Percentiles rank a stretch among this genome's conserved stretches.
Evolutionary conservation across 805 yeast species (phyloP).

Genomic region (Hanseniaspora pseudoguilliermondii): DNA sequence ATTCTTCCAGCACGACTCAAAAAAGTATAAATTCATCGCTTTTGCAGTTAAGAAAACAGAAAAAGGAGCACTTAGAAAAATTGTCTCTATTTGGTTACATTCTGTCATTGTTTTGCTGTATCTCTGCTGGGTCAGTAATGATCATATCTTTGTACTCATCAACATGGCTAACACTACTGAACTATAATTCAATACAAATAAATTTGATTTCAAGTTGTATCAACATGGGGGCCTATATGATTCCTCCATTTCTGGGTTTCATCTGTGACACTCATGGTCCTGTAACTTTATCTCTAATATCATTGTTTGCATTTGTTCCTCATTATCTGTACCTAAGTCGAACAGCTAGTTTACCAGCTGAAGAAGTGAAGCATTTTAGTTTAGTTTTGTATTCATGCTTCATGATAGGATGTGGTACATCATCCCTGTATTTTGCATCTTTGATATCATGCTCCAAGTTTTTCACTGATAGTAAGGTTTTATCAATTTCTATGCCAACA

Average conservation of each 20-base stretch:
- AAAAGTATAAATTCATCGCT: neutral
- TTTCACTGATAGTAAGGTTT: conserved; percentile 61
- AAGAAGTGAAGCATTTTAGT: conserved; percentile 23
- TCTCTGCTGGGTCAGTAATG: conserved; percentile 70
- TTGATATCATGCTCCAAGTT: conserved; percentile 72
- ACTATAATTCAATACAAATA: conserved; percentile 51
- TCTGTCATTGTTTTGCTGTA: conserved; percentile 49
- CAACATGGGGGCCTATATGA: conserved; percentile 70
- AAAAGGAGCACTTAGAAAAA: neutral
- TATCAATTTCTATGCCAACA: conserved; percentile 81
- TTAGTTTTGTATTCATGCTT: conserved; percentile 40
- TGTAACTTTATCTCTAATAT: conserved; percentile 49
- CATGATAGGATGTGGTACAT: conserved; percentile 58
- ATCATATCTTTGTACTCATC: conserved; percentile 71
- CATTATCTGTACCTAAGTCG: conserved; percentile 38
- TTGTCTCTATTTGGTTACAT: conserved; percentile 34
- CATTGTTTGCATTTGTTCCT: conserved; percentile 51
- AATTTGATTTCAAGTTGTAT: conserved; percentile 65
- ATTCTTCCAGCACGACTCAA: neutral
- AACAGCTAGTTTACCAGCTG: conserved; percentile 31
- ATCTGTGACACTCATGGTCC: conserved; percentile 81
- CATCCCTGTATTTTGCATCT: conserved; percentile 58
- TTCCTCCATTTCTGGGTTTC: conserved; percentile 71
- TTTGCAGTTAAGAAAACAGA: neutral
- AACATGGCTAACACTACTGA: conserved; percentile 45